Conservation (phyloP, 805 yeast genomes). For the Candida arabinofermentans region DNA sequence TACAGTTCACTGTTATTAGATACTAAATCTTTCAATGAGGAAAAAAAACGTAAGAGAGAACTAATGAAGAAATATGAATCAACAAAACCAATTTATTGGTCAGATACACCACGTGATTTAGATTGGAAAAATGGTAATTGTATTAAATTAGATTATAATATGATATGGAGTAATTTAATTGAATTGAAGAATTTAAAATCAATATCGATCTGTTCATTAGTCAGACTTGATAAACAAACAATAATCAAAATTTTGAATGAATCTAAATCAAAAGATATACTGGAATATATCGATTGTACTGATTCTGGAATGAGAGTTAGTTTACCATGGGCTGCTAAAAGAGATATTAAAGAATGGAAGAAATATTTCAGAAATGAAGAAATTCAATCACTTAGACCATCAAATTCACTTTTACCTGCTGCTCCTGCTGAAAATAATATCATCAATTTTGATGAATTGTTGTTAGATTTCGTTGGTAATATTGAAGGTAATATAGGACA, state of each 20-base stretch:
- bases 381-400: background rate
- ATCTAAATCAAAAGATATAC: slow-evolving; percentile 12
- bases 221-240: slow-evolving; percentile 33
- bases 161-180: slow-evolving; percentile 29
- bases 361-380: slow-evolving; percentile 13
- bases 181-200: slow-evolving; percentile 16
- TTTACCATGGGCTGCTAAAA: slow-evolving; percentile 41
- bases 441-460: slow-evolving; percentile 1
- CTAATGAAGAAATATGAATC: slow-evolving; percentile 10
- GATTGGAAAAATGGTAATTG: slow-evolving; percentile 21
- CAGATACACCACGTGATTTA: slow-evolving; percentile 32
- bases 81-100: slow-evolving; percentile 23
- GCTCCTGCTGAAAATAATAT: background rate
- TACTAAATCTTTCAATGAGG: slow-evolving; percentile 11
- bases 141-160: slow-evolving; percentile 46
- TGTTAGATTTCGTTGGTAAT: slow-evolving; percentile 3
- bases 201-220: slow-evolving; percentile 27
- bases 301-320: slow-evolving; percentile 48
- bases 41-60: slow-evolving; percentile 16
- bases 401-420: background rate
- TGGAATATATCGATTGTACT: slow-evolving; percentile 35
- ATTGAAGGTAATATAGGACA: slow-evolving; percentile 12
- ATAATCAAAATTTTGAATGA: slow-evolving; percentile 16
- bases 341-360: slow-evolving; percentile 22
- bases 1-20: slow-evolving; percentile 32